phyloP scores from a whole-genome alignment of 306 rosid genomes.

The Malus fusca region DNA sequence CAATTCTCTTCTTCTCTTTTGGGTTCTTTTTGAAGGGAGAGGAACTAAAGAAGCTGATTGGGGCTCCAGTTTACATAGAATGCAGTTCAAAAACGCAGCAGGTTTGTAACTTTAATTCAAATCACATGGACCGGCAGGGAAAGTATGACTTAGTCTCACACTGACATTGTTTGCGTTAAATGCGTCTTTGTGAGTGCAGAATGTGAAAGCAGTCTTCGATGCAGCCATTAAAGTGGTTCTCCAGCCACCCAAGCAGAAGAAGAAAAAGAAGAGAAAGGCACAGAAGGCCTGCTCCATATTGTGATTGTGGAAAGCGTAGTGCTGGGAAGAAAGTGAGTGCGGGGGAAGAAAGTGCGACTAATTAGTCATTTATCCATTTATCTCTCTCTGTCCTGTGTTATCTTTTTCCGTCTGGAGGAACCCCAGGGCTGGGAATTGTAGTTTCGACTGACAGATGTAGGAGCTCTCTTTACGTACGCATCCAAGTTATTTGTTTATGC shows the following conservation, averaged over 20 bases:
- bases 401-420: slow-evolving; percentile 35
- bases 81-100: slow-evolving; percentile 97
- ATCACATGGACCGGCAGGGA: not conserved
- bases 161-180: not conserved
- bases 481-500: slow-evolving; percentile 26
- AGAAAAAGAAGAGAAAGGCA: slow-evolving; percentile 71
- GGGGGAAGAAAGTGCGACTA: slow-evolving; percentile 30
- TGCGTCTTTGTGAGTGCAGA: slow-evolving; percentile 39
- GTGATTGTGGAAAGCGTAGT: slow-evolving; percentile 32
- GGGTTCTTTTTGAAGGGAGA: slow-evolving; percentile 55
- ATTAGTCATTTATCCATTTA: slow-evolving; percentile 37
- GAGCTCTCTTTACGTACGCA: slow-evolving; percentile 22
- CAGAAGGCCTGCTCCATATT: slow-evolving; percentile 73
- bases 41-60: slow-evolving; percentile 78
- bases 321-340: slow-evolving; percentile 32
- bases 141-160: slow-evolving; percentile 1
- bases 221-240: slow-evolving; percentile 94
- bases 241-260: slow-evolving; percentile 85
- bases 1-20: not conserved
- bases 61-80: slow-evolving; percentile 79
- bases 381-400: slow-evolving; percentile 24
- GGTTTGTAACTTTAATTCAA: slow-evolving; percentile 38
- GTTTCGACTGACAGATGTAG: slow-evolving; percentile 34
- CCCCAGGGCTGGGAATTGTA: slow-evolving; percentile 14
- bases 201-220: slow-evolving; percentile 91